Base-by-base conservation (phyloP, 2,329 filamentous ascomycete genomes). In the Lecanicillium sp. region DNA sequence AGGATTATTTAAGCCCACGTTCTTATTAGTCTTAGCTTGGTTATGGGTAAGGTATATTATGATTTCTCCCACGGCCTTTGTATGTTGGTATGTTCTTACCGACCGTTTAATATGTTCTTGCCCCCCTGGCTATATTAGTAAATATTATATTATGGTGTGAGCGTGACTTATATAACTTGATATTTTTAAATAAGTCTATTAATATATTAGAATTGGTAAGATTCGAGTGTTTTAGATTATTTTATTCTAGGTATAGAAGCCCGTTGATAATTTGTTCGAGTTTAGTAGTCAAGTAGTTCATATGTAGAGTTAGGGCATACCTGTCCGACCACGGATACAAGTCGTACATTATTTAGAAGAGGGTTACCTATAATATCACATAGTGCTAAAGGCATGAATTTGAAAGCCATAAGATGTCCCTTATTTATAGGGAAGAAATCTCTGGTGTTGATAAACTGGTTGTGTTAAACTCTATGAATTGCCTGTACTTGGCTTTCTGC, bases 361-460 rank as follows among this genome's bases (percentile, higher is more conserved):
- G 39, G 47, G 21, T 33, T 33, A 14, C 27, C 47, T 15, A 40
- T 33, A n/a, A 44, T 21, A 32, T 50, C 47, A 10, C 40, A 37
- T 8, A 44, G 40, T 4, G 47, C 43, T 43, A 50, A 15, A 36
- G 47, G 47, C 47, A 50, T 50, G 30, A 44, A 50, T 30, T 50
- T 40, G 26, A 50, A 50, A n/a, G 23, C 29, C 10, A 44, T 40
- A 27, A 29, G 32, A 21, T 14, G 30, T 23, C 17, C 26, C 11
- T 24, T 33, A 37, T 39, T n/a, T 8, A 35, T n/a, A 23, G 36
- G 23, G 17, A 48, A 17, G 14, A 48, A 37, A 12, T 44, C 20
- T 32, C 36, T 26, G 15, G 23, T 23, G 24, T 15, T 6, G 26
- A 46, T 12, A 17, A 50, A 46, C 17, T 26, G 37, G 20, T 38